phyloP scores from a whole-genome alignment of 495 filamentous ascomycete genomes.

The Neurospora sp. region DNA sequence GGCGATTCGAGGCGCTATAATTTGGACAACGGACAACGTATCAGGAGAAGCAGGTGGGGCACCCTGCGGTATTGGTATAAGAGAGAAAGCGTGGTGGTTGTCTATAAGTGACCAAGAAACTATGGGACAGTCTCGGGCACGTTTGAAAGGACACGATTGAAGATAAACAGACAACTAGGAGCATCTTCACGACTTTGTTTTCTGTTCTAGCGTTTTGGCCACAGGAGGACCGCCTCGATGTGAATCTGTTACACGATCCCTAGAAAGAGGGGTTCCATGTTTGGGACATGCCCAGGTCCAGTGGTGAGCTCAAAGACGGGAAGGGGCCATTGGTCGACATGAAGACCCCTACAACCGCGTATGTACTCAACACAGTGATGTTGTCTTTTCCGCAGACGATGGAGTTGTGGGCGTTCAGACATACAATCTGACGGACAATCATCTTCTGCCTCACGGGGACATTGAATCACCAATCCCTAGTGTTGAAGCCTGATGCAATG shows the following conservation, averaged over 20 bases:
- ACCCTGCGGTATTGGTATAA: background rate
- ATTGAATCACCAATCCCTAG: background rate
- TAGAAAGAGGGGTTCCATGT: background rate
- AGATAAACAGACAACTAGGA: background rate
- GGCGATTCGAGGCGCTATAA: background rate
- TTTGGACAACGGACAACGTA: background rate
- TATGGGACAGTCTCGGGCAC: background rate
- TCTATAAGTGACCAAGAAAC: background rate
- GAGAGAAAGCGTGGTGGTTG: background rate
- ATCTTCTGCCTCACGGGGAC: background rate
- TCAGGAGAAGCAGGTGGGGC: background rate
- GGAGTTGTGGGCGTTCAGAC: background rate
- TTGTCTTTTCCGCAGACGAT: background rate
- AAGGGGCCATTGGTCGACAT: background rate
- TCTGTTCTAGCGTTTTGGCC: background rate
- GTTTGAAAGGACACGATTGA: background rate
- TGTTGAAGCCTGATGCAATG: background rate
- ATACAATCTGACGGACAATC: background rate
- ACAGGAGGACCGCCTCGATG: background rate
- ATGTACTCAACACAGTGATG: background rate
- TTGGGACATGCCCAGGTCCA: background rate
- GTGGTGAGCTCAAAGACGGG: background rate
- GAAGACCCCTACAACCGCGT: background rate
- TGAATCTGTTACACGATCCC: background rate
- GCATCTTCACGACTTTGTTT: background rate